Evolutionary conservation across 2,329 filamentous ascomycete genomes (phyloP).

Genomic region (Didymella glomerata): DNA sequence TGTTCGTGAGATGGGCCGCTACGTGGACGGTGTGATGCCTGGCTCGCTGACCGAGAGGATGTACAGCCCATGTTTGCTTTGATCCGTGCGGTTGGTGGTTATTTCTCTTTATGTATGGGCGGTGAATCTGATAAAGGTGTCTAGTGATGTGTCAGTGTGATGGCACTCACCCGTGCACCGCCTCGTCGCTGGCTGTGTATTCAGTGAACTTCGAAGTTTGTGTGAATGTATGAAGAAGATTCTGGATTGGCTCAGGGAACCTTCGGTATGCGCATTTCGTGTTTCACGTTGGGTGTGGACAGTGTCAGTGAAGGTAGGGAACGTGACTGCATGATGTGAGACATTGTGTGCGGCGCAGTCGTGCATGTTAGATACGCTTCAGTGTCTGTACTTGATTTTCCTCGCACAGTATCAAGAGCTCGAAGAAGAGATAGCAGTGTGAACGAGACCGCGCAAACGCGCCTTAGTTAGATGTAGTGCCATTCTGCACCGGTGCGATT

Average conservation of each 20-base stretch:
- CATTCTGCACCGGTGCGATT: background rate
- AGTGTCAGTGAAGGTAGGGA: conserved; percentile 1
- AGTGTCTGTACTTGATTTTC: background rate
- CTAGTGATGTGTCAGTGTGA: background rate
- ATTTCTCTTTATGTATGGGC: background rate
- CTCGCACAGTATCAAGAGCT: background rate
- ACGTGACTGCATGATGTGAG: conserved; percentile 11
- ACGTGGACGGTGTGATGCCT: background rate
- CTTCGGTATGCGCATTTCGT: background rate
- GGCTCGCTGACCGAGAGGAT: conserved; percentile 8
- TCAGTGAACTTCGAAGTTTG: background rate
- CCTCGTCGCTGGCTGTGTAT: background rate
- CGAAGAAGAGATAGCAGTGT: background rate
- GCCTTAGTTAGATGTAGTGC: background rate
- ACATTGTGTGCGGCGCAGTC: conserved; percentile 2
- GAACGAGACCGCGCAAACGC: background rate
- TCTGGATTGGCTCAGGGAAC: background rate
- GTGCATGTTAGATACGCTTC: background rate
- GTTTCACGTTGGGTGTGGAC: background rate
- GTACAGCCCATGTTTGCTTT: conserved; percentile 14
- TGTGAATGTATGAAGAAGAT: background rate
- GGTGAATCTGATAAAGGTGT: background rate
- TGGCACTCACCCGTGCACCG: conserved; percentile 4
- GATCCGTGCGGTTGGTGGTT: background rate
- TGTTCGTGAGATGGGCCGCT: background rate